These are phyloP conservation scores for Phytophthora palmivora DNA, from an alignment of 352 stramenopile genomes.

Conservation along the genomic window DNA sequence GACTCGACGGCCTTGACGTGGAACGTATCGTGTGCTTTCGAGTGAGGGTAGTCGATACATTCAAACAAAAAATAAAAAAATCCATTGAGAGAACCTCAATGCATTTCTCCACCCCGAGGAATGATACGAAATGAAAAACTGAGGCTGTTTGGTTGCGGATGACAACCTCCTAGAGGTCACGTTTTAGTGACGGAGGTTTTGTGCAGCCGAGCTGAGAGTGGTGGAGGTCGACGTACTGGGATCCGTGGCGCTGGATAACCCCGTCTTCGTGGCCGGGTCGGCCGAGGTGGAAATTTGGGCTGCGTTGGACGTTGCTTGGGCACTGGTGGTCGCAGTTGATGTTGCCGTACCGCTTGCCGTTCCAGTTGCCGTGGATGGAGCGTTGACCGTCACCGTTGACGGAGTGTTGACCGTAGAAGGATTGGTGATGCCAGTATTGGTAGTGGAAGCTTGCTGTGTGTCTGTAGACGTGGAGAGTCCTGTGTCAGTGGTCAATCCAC, in stretches of 20 bases:
- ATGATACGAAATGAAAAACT: conserved; percentile 14
- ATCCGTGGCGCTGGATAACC: not conserved
- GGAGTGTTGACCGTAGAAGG: conserved; percentile 1
- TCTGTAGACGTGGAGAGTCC: conserved; percentile 7
- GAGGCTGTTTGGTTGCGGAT: not conserved
- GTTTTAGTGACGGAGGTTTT: conserved; percentile 20
- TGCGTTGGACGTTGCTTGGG: conserved; percentile 10
- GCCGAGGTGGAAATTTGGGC: conserved; percentile 5
- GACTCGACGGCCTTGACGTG: too few relatives aligned
- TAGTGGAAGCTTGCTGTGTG: conserved; percentile 12
- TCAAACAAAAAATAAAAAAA: too few relatives aligned
- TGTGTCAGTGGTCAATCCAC: conserved; percentile 1
- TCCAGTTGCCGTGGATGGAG: conserved; percentile 1
- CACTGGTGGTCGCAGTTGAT: conserved; percentile 11
- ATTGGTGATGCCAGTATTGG: conserved; percentile 2
- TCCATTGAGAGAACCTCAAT: too few relatives aligned
- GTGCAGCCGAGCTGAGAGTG: conserved; percentile 10
- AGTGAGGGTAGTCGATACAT: too few relatives aligned
- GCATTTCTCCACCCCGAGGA: too few relatives aligned
- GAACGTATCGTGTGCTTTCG: too few relatives aligned
- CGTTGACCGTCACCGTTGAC: conserved; percentile 1
- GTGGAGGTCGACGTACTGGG: conserved; percentile 6
- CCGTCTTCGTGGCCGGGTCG: conserved; percentile 16
- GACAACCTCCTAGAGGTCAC: not conserved
- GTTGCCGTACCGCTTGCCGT: conserved; percentile 8